Percentiles rank a stretch among this genome's conserved stretches.
phyloP scores from a whole-genome alignment of 495 filamentous ascomycete species.

The Penicillium samsonianum region DNA sequence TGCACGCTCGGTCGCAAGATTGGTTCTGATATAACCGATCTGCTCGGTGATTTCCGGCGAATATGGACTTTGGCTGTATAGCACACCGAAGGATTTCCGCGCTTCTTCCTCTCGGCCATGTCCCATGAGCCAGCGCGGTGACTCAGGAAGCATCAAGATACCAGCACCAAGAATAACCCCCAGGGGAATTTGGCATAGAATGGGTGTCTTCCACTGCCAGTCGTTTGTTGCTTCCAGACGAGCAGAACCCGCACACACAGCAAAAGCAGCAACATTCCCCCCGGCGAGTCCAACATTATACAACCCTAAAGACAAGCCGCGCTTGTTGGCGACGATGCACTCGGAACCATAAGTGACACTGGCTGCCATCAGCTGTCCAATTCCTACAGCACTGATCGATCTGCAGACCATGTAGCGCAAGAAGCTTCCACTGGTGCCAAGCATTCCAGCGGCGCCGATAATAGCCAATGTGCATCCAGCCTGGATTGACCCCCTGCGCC shows the following conservation, averaged over 20 bases:
- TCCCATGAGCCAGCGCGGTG: constrained; percentile 33
- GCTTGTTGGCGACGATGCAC: constrained; percentile 32
- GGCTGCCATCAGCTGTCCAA: constrained; percentile 27
- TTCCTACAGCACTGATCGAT: constrained; percentile 31
- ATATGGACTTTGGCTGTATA: constrained; percentile 25
- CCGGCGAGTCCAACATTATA: constrained; percentile 34
- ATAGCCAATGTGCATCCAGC: constrained; percentile 23
- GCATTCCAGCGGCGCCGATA: constrained; percentile 29
- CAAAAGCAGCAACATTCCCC: constrained; percentile 28
- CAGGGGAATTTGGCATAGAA: constrained; percentile 33
- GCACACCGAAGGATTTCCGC: constrained; percentile 23
- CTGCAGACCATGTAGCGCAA: constrained; percentile 33
- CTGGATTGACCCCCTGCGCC: constrained; percentile 27
- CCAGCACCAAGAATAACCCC: constrained; percentile 30
- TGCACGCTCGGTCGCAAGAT: constrained; percentile 26
- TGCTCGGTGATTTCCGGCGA: constrained; percentile 25
- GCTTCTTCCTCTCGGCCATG: constrained; percentile 27
- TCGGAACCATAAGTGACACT: constrained; percentile 32
- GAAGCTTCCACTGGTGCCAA: constrained; percentile 31
- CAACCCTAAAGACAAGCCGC: constrained; percentile 26
- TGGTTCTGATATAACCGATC: constrained; percentile 25
- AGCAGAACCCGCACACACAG: constrained; percentile 32
- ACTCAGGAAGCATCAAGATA: constrained; percentile 36
- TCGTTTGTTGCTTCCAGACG: constrained; percentile 24
- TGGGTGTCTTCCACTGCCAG: constrained; percentile 37